Evolutionary conservation across 176 grass and related monocot genomes (phyloP), one percentile per base, ranked within the genome.

Genomic region (Triticum urartu): DNA sequence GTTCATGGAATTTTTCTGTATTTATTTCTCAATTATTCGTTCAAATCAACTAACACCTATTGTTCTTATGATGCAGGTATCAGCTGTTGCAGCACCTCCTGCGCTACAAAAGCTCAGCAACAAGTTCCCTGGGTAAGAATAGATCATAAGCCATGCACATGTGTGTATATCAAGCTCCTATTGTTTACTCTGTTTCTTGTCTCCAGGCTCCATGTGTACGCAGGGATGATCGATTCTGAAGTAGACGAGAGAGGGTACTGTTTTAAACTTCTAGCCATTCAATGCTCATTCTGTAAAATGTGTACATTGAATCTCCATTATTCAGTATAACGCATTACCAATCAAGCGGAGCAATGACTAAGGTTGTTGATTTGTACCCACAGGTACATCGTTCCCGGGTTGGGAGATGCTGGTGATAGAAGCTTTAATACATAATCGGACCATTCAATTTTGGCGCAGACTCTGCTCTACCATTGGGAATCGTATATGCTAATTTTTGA

Each of bases 341-440:
- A 11, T 83, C 64, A 38, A 67, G 58, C 43, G 20, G 45, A 80
- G 73, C 38, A 65, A 36, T 9, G 6, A 43, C 59, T 82, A 67
- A 2, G 1, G n/a, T 71, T 71, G 50, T 30, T 54, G 4, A n/a
- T 69, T 67, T 94, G 56, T 68, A 69, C 45, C 61, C 56, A 33
- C 91, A 99, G 97, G 86, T 99, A 94, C 84, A 96, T 99, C 79
- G 64, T 99, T 75, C 97, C 97, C 2, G 97, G 97, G 83, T 70
- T 99, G 75, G 97, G 97, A 63, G 97, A 99, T 90, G 97, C 97
- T 54, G 94, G 97, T n/a, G 92, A 99, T 78, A 93, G 97, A 82
- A 96, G 92, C 79, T 99, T 91, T 13, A 87, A 88, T 14, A 99
- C 94, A 74, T 98, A 67, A 84, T 81, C 72, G 10, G n/a, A 72